Evolutionary conservation across 2,329 filamentous ascomycete species (phyloP).

Genomic region (Elsinoe batatas): DNA sequence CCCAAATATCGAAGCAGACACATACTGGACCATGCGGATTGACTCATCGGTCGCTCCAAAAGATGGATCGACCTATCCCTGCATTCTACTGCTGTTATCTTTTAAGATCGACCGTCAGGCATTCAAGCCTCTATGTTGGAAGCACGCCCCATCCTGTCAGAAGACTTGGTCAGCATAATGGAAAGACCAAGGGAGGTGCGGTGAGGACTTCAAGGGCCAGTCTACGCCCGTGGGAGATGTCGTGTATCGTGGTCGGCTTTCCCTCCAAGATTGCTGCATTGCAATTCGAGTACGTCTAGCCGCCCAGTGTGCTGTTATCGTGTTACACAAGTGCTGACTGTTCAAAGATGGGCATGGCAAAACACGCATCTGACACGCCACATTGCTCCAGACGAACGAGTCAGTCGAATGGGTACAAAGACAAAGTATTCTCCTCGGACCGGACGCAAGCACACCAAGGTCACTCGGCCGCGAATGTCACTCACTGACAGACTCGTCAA

Average conservation of each 20-base stretch:
- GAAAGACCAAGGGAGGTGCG: slow-evolving; percentile 69
- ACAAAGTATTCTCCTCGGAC: slow-evolving; percentile 28
- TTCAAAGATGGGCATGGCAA: slow-evolving; percentile 74
- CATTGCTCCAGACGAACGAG: slow-evolving; percentile 55
- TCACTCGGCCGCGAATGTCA: slow-evolving; percentile 48
- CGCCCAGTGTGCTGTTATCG: not conserved
- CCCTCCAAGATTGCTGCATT: slow-evolving; percentile 77
- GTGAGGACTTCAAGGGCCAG: slow-evolving; percentile 57
- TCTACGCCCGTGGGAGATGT: slow-evolving; percentile 84
- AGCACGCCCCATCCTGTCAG: slow-evolving; percentile 82
- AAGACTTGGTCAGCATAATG: slow-evolving; percentile 87
- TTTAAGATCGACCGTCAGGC: slow-evolving; percentile 68
- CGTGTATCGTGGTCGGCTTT: slow-evolving; percentile 77
- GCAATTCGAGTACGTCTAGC: slow-evolving; percentile 71
- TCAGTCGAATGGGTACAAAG: slow-evolving; percentile 38
- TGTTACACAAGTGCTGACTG: not conserved
- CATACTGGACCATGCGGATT: not conserved
- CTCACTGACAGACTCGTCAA: slow-evolving; percentile 66
- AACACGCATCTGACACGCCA: slow-evolving; percentile 75
- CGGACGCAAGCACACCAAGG: slow-evolving; percentile 37
- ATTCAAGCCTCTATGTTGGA: slow-evolving; percentile 71
- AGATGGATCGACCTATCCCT: slow-evolving; percentile 54
- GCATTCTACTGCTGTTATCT: slow-evolving; percentile 92
- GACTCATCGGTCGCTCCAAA: not conserved
- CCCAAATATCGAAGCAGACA: not conserved